Conservation (phyloP, 257 asterid species). For the Solanum chmielewskii region DNA sequence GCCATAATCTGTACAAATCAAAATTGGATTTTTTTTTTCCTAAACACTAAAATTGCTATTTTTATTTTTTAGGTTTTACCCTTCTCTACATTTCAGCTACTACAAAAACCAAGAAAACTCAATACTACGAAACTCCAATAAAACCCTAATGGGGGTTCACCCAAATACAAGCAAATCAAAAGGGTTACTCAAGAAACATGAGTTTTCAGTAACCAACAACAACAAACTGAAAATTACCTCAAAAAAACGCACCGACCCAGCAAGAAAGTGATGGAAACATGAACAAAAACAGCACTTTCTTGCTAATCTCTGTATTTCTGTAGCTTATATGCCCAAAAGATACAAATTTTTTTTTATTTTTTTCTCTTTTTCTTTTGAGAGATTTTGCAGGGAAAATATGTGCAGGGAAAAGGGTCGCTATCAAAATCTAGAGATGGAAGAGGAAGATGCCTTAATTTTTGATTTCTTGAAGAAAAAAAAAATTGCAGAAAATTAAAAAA, state of each 20-base stretch:
- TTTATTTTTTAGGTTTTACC: background rate
- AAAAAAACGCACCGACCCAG: background rate
- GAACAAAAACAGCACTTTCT: background rate
- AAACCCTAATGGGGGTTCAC: background rate
- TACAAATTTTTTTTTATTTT: background rate
- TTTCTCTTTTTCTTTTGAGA: background rate
- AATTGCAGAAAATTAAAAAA: background rate
- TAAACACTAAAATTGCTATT: background rate
- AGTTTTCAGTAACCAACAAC: background rate
- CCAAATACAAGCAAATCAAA: background rate
- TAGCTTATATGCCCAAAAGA: background rate
- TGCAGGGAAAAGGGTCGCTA: background rate
- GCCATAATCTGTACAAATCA: constrained; percentile 34
- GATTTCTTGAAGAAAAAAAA: background rate
- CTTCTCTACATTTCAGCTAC: background rate
- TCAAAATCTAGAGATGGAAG: background rate
- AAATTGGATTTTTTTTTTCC: background rate
- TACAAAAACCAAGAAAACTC: background rate
- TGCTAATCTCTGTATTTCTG: background rate
- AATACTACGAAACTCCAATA: background rate
- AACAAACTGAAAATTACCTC: background rate
- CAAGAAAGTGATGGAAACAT: background rate
- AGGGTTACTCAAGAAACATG: background rate
- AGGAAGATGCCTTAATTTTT: background rate
- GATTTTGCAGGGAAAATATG: background rate